A percentile compares a stretch with the other conserved stretches of the same genome.
These are phyloP conservation scores for Penicillium brevicompactum DNA, from an alignment of 2,329 filamentous ascomycete species.

Conservation along the genomic window DNA sequence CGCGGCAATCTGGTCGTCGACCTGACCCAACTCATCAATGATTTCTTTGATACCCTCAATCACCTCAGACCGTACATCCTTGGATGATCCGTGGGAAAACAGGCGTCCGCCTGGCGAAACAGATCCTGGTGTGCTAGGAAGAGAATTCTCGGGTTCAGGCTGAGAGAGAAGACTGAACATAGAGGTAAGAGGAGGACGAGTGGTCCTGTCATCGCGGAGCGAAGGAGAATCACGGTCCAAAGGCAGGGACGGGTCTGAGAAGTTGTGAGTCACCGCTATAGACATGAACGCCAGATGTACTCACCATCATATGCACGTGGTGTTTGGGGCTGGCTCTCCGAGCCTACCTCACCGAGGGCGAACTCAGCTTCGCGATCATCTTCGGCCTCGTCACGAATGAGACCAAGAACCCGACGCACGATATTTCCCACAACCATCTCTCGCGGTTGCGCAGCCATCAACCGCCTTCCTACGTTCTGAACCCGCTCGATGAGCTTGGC, in stretches of 20 bases:
- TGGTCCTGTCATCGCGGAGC: conserved; percentile 36
- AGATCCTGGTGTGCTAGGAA: conserved; percentile 39
- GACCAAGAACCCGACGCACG: conserved; percentile 81
- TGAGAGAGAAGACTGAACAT: conserved; percentile 88
- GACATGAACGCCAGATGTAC: conserved; percentile 8
- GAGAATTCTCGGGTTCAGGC: conserved; percentile 50
- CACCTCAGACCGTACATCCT: conserved; percentile 84
- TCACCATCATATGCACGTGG: conserved; percentile 41
- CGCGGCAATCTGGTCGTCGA: conserved; percentile 88
- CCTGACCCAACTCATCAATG: conserved; percentile 89
- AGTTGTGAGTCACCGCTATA: conserved; percentile 13
- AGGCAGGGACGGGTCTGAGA: conserved; percentile 31
- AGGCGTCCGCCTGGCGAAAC: conserved; percentile 38
- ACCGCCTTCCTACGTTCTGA: conserved; percentile 72
- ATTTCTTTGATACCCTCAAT: conserved; percentile 94
- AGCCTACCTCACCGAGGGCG: conserved; percentile 61
- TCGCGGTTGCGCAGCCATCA: conserved; percentile 81
- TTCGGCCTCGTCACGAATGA: conserved; percentile 88
- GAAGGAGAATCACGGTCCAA: conserved; percentile 31
- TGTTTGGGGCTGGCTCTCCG: conserved; percentile 53
- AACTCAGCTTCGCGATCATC: conserved; percentile 72
- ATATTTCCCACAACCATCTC: conserved; percentile 96
- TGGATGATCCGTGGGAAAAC: conserved; percentile 35
- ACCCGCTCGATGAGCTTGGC: conserved; percentile 78
- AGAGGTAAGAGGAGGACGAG: conserved; percentile 68